These are phyloP conservation scores for Termitomyces sp. DNA, from an alignment of 768 basidiomycete species.

Conservation along the genomic window DNA sequence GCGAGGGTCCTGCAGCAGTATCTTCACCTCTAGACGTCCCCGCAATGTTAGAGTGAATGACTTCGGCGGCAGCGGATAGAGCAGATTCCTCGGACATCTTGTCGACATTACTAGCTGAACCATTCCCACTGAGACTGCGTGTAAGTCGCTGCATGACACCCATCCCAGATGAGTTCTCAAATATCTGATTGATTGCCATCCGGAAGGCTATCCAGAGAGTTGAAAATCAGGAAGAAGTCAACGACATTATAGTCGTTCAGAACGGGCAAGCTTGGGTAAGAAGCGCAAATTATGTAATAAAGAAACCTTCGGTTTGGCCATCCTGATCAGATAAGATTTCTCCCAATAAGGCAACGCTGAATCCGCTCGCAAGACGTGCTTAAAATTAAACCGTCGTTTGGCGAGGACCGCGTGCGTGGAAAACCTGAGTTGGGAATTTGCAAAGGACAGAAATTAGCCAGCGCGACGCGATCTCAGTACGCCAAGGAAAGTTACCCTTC, in stretches of 20 bases:
- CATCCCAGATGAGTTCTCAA: background rate
- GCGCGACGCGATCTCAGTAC: no score
- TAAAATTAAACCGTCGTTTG: no score
- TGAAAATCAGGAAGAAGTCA: background rate
- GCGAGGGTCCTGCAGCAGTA: background rate
- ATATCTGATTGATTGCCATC: background rate
- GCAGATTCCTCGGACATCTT: background rate
- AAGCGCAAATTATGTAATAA: no score
- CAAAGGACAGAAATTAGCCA: no score
- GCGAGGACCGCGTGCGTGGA: no score
- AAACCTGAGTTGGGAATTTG: no score
- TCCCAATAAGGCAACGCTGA: no score
- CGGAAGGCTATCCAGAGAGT: background rate
- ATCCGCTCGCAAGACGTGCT: no score
- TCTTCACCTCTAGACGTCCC: background rate
- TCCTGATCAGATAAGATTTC: no score
- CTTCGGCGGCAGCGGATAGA: background rate
- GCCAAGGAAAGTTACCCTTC: no score
- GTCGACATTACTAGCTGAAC: background rate
- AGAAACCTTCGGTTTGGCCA: no score
- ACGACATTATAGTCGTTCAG: background rate
- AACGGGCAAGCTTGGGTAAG: no score
- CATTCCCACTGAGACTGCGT: conserved; percentile 3
- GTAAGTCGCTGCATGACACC: background rate
- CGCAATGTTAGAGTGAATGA: background rate